Base-by-base conservation (phyloP, 2,329 filamentous ascomycete species). In the Hypoxylon rubiginosum region DNA sequence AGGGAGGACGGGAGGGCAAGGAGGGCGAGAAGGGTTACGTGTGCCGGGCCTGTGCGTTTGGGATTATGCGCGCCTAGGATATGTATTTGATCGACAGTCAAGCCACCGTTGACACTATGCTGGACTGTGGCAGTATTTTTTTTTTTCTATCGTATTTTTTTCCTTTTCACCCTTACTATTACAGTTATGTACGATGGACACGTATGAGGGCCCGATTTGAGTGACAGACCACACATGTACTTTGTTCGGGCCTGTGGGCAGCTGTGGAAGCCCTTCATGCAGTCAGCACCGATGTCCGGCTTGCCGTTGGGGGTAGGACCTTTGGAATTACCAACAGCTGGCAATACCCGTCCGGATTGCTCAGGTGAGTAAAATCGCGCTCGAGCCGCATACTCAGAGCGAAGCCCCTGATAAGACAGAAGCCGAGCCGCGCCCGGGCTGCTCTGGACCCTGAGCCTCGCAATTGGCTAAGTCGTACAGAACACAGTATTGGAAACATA, bases 131-230 rank as follows among this genome's bases (percentile, higher is more conserved):
- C 13, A 13, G 5, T 15, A n/a, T 2, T 24, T 24, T 24, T 24
- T 24, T 24, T 24, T 24, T 24, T 24, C 21, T 24, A 24, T 24
- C 21, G 21, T 24, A 2, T 24, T 24, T 24, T 24, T 24, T 24
- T 4, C 11, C n/a, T 13, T 39, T 39, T 39, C 15, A 39, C 34
- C 34, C 34, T 39, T 43, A 43, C 39, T 17, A 19, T 15, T 41
- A 43, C 39, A 10, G 17, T 43, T 43, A 50, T 50, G 46, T 28
- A 50, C 46, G 26, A 50, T 50, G 46, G 46, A 50, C 24, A 30
- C 46, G 46, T 50, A 50, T 17, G 13, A 28, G 46, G 26, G 46
- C 46, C 46, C 24, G 46, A 50, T 26, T 26, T 17, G 26, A 26
- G 9, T 30, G 26, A n/a, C 46, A 32, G 45, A 50, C 46, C 24